Conservation (phyloP, 2,329 filamentous ascomycete genomes). For the Aspergillus fumigatiaffinis region DNA sequence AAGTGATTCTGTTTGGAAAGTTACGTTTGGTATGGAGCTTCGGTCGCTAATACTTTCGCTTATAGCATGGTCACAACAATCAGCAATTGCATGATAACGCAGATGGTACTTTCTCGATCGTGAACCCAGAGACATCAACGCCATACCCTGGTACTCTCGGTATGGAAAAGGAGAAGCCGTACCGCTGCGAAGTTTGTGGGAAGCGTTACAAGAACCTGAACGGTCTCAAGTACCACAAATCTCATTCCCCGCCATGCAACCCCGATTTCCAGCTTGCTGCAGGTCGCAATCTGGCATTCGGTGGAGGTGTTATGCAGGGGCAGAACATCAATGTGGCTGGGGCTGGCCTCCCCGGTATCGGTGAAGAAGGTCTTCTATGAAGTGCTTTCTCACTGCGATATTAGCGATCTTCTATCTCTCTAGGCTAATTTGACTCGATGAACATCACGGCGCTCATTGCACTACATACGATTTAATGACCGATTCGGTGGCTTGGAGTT, state of each 20-base stretch:
- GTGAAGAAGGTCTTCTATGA: slow-evolving; percentile 41
- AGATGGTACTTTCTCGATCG: slow-evolving; percentile 96
- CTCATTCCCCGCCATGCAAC: slow-evolving; percentile 84
- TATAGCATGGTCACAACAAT: slow-evolving; percentile 83
- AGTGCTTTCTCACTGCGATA: slow-evolving; percentile 4
- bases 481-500: slow-evolving; percentile 29
- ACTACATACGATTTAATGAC: slow-evolving; percentile 27
- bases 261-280: slow-evolving; percentile 66
- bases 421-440: slow-evolving; percentile 26
- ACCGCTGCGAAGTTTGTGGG: slow-evolving; percentile 92
- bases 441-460: slow-evolving; percentile 24
- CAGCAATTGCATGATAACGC: slow-evolving; percentile 95
- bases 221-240: slow-evolving; percentile 90
- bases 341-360: slow-evolving; percentile 46
- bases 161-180: slow-evolving; percentile 99
- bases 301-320: slow-evolving; percentile 43
- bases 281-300: slow-evolving; percentile 35
- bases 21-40: slow-evolving; percentile 7
- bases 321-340: slow-evolving; percentile 47
- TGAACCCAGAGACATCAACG: slow-evolving; percentile 89
- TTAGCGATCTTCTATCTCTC: slow-evolving; percentile 19
- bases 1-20: slow-evolving; percentile 36
- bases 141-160: slow-evolving; percentile 94
- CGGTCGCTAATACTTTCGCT: slow-evolving; percentile 19
- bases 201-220: slow-evolving; percentile 99